A percentile compares a stretch with the other conserved stretches of the same genome.
phyloP scores from a whole-genome alignment of 176 grass and related monocot species.

The Lolium perenne region DNA sequence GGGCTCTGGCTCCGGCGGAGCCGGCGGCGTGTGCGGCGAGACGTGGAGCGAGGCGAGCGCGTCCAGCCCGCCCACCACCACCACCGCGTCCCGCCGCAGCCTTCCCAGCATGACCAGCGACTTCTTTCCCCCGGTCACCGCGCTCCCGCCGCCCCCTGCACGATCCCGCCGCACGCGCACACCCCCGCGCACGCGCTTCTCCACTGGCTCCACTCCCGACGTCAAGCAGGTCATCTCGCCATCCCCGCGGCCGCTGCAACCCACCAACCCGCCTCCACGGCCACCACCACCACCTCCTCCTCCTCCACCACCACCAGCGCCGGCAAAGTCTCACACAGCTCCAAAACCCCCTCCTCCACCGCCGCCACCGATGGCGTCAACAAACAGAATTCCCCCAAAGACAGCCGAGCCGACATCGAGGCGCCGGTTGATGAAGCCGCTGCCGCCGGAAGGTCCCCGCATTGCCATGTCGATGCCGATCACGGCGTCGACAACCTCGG shows the following conservation, averaged over 20 bases:
- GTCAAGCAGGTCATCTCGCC: constrained; percentile 75
- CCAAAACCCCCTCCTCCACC: constrained; percentile 52
- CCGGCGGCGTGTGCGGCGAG: constrained; percentile 46
- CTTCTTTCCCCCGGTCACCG: constrained; percentile 45
- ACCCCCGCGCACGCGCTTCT: constrained; percentile 78
- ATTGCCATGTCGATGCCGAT: constrained; percentile 71
- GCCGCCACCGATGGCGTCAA: constrained; percentile 47
- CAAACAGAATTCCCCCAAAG: constrained; percentile 30
- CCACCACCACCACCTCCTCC: constrained; percentile 38
- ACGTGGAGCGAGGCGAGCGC: constrained; percentile 66
- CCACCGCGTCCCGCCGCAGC: constrained; percentile 78
- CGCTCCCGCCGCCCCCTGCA: constrained; percentile 54
- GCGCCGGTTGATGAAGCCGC: constrained; percentile 79
- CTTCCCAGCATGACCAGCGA: constrained; percentile 82
- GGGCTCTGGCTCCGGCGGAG: constrained; percentile 49
- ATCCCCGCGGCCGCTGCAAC: constrained; percentile 41
- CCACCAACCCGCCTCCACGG: constrained; percentile 45
- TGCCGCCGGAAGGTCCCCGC: constrained; percentile 70
- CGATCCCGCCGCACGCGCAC: constrained; percentile 79
- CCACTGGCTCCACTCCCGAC: constrained; percentile 67
- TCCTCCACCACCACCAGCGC: constrained; percentile 40
- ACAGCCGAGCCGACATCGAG: constrained; percentile 50
- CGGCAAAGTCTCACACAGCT: constrained; percentile 38
- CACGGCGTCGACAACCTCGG: constrained; percentile 39
- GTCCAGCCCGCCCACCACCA: constrained; percentile 70